A percentile compares a stretch with the other conserved stretches of the same genome.
Evolutionary conservation across 768 basidiomycete genomes (phyloP).

Genomic region (Daedaleopsis nitida): DNA sequence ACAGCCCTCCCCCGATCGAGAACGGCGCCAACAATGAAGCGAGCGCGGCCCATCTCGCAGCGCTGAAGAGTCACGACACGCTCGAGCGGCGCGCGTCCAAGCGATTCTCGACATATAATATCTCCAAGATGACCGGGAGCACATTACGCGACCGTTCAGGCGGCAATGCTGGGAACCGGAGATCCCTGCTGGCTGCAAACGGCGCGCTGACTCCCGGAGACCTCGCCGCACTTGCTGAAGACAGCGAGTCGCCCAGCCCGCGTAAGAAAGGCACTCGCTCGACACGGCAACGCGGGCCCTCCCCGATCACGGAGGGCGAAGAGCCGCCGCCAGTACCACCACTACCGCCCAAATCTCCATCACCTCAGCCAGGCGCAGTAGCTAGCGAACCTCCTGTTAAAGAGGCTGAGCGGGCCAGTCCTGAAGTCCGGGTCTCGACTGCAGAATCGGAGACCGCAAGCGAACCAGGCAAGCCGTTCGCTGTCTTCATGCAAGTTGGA

Average conservation of each 20-base stretch:
- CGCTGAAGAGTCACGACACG: conserved; percentile 82
- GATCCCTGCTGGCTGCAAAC: conserved; percentile 62
- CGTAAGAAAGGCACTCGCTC: conserved; percentile 22
- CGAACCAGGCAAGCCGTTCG: conserved; percentile 40
- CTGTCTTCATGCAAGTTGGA: conserved; percentile 88
- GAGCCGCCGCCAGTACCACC: conserved; percentile 38
- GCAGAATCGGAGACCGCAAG: conserved; percentile 13
- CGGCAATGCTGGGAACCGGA: conserved; percentile 54
- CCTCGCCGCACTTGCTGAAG: conserved; percentile 73
- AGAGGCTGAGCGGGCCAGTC: neutral
- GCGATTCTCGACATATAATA: conserved; percentile 93
- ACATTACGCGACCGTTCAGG: conserved; percentile 41
- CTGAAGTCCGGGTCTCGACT: conserved; percentile 3
- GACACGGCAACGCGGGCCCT: conserved; percentile 25
- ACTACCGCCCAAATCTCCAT: conserved; percentile 24
- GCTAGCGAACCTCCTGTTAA: neutral
- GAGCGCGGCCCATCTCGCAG: conserved; percentile 68
- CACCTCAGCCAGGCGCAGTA: conserved; percentile 11
- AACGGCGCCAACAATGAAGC: conserved; percentile 33
- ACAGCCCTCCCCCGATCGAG: conserved; percentile 19
- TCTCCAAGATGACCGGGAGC: conserved; percentile 87
- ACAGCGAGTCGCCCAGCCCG: conserved; percentile 29
- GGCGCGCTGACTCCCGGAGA: conserved; percentile 69
- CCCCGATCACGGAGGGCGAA: conserved; percentile 32
- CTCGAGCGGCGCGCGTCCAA: conserved; percentile 93